Evolutionary conservation across 2,329 filamentous ascomycete genomes (phyloP).

Genomic region (Fusarium austroafricanum): DNA sequence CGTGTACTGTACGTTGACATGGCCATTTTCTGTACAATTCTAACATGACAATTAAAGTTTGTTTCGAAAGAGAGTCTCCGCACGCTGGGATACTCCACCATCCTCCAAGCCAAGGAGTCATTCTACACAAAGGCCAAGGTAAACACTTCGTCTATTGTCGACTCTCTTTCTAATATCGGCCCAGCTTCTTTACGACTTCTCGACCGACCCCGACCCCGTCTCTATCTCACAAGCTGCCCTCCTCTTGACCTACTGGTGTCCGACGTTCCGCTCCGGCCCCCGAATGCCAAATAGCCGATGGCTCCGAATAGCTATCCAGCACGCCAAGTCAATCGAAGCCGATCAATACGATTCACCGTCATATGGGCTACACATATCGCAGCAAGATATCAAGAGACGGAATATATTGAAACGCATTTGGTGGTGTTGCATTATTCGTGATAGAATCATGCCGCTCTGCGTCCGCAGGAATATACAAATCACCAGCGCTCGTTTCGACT

Average conservation of each 20-base stretch:
- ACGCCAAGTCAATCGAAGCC: conserved; percentile 29
- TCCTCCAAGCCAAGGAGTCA: conserved; percentile 31
- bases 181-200: conserved; percentile 36
- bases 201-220: conserved; percentile 33
- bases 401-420: conserved; percentile 31
- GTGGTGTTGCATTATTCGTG: conserved; percentile 40
- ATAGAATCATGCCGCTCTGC: conserved; percentile 34
- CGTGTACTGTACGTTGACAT: conserved; percentile 31
- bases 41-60: conserved; percentile 26
- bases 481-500: conserved; percentile 27
- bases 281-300: conserved; percentile 33
- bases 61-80: conserved; percentile 26
- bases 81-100: conserved; percentile 31
- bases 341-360: conserved; percentile 10
- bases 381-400: conserved; percentile 19
- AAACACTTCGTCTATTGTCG: accelerated
- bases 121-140: conserved; percentile 42
- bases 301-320: conserved; percentile 29
- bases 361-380: neutral
- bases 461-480: conserved; percentile 38
- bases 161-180: neutral
- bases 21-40: neutral
- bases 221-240: conserved; percentile 35
- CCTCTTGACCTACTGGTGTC: conserved; percentile 37
- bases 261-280: conserved; percentile 28